Evolutionary conservation across 106 monocot genomes (phyloP), one percentile per base, ranked within the genome.

Genomic region (Dendrobium officinale): DNA sequence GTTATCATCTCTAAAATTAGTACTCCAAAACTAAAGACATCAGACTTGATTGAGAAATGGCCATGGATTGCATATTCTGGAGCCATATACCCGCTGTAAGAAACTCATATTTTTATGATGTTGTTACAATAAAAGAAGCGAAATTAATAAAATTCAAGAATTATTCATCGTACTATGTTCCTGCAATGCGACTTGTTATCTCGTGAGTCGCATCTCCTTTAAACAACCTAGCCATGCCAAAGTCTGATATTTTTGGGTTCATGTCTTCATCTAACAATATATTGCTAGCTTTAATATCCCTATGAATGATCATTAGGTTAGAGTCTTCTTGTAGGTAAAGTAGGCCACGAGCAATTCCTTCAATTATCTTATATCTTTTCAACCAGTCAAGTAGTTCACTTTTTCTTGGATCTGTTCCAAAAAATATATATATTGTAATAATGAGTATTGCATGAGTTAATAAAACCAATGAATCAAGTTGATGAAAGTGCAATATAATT

Each of bases 241-340:
- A 81, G 24, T 81, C 81, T 42, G 81, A 74, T 75, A 81, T 74
- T 75, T 75, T 81, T 5, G 81, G 75, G 40, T 75, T 81, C 75
- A 81, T 41, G 19, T 75, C 24, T 11, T 1, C 74, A 43, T 81
- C 81, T 22, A 81, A 31, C 55, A 81, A 58, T 13, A 81, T 42
- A 49, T 81, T 81, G 33, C 81, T 75, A 11, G 81, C 74, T 58
- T 81, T 81, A 37, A 81, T 22, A 43, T 82, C 82, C 37, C 66
- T 18, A 41, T 82, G 82, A 27, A 82, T 82, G 19, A 82, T 47
- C 27, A 19, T 75, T 72, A 66, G 55, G 9, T 42, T 42, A 4
- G 82, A 82, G 44, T 82, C 82, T 67, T 82, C 44, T 33, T 82
- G 76, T 9, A 82, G 82, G 76, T 82, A 82, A 43, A 61, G 64